A percentile compares a stretch with the other conserved stretches of the same genome.
These are phyloP conservation scores for Ambrosiella cleistominuta DNA, from an alignment of 2,329 filamentous ascomycete genomes.

Conservation along the genomic window DNA sequence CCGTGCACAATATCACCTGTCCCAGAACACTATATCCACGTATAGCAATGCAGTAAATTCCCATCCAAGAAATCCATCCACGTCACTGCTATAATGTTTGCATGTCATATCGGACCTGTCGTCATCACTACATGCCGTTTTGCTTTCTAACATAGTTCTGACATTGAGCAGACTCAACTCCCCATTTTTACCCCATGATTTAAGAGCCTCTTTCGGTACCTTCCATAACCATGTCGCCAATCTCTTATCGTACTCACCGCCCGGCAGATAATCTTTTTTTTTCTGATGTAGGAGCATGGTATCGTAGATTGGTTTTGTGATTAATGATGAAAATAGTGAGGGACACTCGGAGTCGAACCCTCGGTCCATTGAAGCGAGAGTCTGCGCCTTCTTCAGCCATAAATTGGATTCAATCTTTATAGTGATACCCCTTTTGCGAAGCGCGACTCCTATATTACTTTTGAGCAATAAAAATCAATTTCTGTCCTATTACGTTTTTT, in stretches of 20 bases:
- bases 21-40: background rate
- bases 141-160: no score
- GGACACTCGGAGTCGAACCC: background rate
- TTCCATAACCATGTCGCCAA: background rate
- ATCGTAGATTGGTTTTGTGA: background rate
- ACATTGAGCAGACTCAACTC: no score
- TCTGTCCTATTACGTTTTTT: background rate
- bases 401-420: background rate
- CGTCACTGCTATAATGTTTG: background rate
- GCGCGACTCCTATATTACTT: background rate
- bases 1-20: background rate
- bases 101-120: background rate
- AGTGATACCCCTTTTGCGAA: background rate
- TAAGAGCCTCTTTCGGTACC: background rate
- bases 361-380: background rate
- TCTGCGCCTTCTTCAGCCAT: background rate
- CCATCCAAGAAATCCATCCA: background rate
- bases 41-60: background rate
- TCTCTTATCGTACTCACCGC: slow-evolving; percentile 6
- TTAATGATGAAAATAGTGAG: background rate
- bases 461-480: background rate
- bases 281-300: background rate
- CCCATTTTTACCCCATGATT: background rate
- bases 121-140: background rate
- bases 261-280: slow-evolving; percentile 5